Evolutionary conservation across 805 yeast species (phyloP).

Genomic region (Saccharomycopsis amapae): DNA sequence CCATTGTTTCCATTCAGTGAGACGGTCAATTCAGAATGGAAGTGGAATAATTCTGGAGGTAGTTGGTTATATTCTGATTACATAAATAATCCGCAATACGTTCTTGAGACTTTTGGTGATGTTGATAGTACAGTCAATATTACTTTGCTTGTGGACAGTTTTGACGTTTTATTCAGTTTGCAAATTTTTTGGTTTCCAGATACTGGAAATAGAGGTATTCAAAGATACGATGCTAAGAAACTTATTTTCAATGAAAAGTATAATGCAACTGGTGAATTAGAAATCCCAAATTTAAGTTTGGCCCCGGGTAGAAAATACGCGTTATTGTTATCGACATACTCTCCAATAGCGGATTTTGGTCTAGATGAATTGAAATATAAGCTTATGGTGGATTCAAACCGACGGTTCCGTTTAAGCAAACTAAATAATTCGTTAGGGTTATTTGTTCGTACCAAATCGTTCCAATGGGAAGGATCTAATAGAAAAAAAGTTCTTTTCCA

Average conservation of each 20-base stretch:
- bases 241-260: slow-evolving; percentile 34
- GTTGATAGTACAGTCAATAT: slow-evolving; percentile 27
- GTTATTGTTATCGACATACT: slow-evolving; percentile 41
- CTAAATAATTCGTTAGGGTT: slow-evolving; percentile 28
- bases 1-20: slow-evolving; percentile 23
- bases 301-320: slow-evolving; percentile 40
- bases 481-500: slow-evolving; percentile 32
- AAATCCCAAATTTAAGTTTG: too few relatives aligned
- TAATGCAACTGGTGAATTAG: slow-evolving; percentile 25
- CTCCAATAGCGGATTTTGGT: slow-evolving; percentile 23
- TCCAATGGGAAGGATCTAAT: slow-evolving; percentile 36
- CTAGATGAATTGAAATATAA: slow-evolving; percentile 3
- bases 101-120: too few relatives aligned
- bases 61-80: slow-evolving; percentile 42
- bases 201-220: slow-evolving; percentile 22
- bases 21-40: slow-evolving; percentile 35
- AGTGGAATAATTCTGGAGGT: slow-evolving; percentile 42
- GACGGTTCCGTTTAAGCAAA: slow-evolving; percentile 25
- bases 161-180: slow-evolving; percentile 32
- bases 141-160: slow-evolving; percentile 24
- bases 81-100: slow-evolving; percentile 50
- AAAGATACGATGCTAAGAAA: slow-evolving; percentile 28
- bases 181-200: slow-evolving; percentile 38
- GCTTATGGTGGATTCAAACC: neutral
- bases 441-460: slow-evolving; percentile 26